Conservation (phyloP, 2,329 filamentous ascomycete genomes). For the Teratosphaeria epicoccoides region DNA sequence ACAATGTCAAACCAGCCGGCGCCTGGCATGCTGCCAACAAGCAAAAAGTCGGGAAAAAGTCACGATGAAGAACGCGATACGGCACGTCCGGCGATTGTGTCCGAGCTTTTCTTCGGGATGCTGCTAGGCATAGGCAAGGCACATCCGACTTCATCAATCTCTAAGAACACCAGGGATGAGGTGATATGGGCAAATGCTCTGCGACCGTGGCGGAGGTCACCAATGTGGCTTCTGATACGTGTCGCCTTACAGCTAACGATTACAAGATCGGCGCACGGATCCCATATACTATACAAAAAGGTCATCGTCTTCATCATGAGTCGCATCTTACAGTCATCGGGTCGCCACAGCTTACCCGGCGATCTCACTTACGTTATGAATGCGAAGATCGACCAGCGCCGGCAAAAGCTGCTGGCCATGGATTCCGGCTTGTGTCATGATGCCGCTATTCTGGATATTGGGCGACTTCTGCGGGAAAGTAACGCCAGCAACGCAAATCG, state of each 20-base stretch:
- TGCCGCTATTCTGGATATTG: not conserved
- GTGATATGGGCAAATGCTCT: conserved; percentile 38
- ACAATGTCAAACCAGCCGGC: conserved; percentile 11
- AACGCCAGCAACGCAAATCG: not conserved
- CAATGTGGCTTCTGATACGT: conserved; percentile 53
- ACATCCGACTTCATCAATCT: conserved; percentile 29
- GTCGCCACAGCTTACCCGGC: not conserved
- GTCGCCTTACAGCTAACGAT: conserved; percentile 48
- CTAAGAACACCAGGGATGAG: conserved; percentile 55
- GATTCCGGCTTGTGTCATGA: conserved; percentile 1
- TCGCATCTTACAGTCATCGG: conserved; percentile 32
- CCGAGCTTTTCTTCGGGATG: conserved; percentile 49
- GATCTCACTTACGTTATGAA: conserved; percentile 13
- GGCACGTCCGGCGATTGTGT: conserved; percentile 46
- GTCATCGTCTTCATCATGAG: conserved; percentile 39
- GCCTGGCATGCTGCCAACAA: conserved; percentile 12
- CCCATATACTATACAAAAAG: conserved; percentile 14
- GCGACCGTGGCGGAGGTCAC: conserved; percentile 51
- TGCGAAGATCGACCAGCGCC: conserved; percentile 16
- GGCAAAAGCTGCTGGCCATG: conserved; percentile 11
- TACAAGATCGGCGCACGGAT: conserved; percentile 19
- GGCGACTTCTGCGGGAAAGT: not conserved
- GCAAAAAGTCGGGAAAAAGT: conserved; percentile 39
- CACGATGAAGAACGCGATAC: conserved; percentile 50
- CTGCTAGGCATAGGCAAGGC: conserved; percentile 44